A percentile compares a stretch with the other conserved stretches of the same genome.
Conservation (phyloP, 2,329 filamentous ascomycete species). For the Phialophora macrospora region DNA sequence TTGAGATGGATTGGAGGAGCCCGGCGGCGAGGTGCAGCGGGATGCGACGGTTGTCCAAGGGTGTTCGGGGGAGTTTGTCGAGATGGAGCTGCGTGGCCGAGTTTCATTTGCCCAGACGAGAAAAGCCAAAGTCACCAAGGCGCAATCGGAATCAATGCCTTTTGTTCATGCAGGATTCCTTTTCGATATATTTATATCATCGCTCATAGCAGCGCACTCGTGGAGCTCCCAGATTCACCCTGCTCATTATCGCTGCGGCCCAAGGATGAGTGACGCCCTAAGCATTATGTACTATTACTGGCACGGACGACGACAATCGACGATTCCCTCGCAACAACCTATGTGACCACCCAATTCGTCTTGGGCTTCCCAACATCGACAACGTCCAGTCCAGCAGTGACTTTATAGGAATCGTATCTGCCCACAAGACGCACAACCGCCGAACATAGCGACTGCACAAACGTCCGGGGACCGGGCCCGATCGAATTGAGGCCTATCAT, state of each 20-base stretch:
- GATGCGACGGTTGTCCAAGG: not conserved
- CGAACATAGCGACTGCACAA: constrained; percentile 7
- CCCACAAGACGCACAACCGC: not conserved
- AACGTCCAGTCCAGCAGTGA: constrained; percentile 4
- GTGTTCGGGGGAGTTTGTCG: not conserved
- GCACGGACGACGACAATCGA: not conserved
- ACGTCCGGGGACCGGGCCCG: not conserved
- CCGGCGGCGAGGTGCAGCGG: constrained; percentile 7
- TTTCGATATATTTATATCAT: not conserved
- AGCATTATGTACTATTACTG: not conserved
- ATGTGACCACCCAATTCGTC: constrained; percentile 4
- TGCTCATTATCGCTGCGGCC: not conserved
- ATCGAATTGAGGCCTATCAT: constrained; percentile 7
- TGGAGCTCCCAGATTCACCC: not conserved
- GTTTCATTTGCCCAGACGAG: constrained; percentile 15
- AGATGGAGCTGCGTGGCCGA: constrained; percentile 12
- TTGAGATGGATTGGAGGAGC: constrained; percentile 13
- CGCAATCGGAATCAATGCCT: not conserved
- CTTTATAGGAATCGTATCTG: not conserved
- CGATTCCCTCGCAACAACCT: not conserved
- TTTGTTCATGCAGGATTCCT: not conserved
- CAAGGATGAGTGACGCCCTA: not conserved
- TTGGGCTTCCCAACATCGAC: constrained; percentile 1
- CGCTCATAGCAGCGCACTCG: not conserved
- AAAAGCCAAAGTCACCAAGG: not conserved